phyloP scores from a whole-genome alignment of 2,329 filamentous ascomycete species.

The Curvularia sp. region DNA sequence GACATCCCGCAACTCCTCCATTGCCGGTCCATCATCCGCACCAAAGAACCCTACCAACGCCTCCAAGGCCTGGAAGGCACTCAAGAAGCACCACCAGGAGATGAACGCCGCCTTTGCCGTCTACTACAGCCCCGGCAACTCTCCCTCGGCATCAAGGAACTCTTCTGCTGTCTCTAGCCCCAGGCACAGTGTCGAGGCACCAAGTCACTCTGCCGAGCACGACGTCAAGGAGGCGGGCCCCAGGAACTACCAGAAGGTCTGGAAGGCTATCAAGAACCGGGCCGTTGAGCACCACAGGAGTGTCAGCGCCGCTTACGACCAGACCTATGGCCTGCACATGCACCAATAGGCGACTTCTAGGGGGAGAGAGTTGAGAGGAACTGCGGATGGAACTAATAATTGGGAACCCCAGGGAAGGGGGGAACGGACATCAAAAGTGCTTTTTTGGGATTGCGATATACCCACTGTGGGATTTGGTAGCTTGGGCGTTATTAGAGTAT shows the following conservation, averaged over 20 bases:
- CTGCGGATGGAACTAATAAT: constrained; percentile 1
- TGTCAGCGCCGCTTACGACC: constrained; percentile 34
- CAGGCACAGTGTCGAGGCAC: constrained; percentile 25
- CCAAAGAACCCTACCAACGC: constrained; percentile 28
- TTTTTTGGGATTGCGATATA: constrained; percentile 14
- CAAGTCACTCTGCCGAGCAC: constrained; percentile 13
- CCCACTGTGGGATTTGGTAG: constrained; percentile 5
- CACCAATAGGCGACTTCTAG: neutral
- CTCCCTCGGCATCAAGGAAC: constrained; percentile 20
- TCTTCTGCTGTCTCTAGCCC: constrained; percentile 19
- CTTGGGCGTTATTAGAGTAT: neutral
- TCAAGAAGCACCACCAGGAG: constrained; percentile 42
- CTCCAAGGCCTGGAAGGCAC: constrained; percentile 36
- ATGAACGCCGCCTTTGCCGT: constrained; percentile 40
- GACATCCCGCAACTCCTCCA: constrained; percentile 30
- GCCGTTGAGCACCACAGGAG: constrained; percentile 42
- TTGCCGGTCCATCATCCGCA: constrained; percentile 21
- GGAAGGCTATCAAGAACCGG: constrained; percentile 36
- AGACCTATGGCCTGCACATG: constrained; percentile 21
- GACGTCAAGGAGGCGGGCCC: constrained; percentile 12
- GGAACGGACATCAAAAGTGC: constrained; percentile 10
- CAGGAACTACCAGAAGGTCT: constrained; percentile 35
- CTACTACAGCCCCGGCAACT: constrained; percentile 33
- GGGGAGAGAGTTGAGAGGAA: neutral
- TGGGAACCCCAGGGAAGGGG: neutral